These are phyloP conservation scores for Durusdinium trenchii DNA, from an alignment of 73 alveolate genomes.

Conservation along the genomic window DNA sequence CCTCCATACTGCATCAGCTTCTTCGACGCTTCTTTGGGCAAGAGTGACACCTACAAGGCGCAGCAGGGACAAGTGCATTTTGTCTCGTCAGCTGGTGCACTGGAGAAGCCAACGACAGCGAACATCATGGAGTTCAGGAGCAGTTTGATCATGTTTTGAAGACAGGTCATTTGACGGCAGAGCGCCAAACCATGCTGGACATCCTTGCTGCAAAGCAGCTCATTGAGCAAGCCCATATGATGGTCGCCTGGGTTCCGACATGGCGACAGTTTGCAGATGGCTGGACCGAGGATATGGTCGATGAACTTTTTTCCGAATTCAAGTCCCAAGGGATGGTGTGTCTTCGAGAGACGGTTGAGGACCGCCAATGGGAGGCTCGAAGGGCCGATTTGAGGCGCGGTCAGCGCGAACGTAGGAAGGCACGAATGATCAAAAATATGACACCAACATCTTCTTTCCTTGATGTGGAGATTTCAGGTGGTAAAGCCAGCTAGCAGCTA, in stretches of 20 bases:
- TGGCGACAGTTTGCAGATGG: background rate
- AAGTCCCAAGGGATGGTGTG: background rate
- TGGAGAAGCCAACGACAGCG: background rate
- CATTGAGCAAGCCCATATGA: background rate
- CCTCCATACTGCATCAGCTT: background rate
- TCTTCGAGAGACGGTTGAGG: background rate
- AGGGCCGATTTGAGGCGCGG: background rate
- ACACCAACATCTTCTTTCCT: background rate
- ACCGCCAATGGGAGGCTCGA: background rate
- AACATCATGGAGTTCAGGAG: background rate
- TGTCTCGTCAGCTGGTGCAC: background rate
- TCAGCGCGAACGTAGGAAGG: slow-evolving; percentile 4
- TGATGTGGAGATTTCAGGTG: background rate
- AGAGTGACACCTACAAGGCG: background rate
- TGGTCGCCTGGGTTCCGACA: slow-evolving; percentile 19
- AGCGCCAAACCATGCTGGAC: slow-evolving; percentile 29
- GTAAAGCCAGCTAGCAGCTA: background rate
- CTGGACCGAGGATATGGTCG: slow-evolving; percentile 3
- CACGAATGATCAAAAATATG: background rate
- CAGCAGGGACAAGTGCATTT: background rate
- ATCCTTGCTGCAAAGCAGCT: background rate
- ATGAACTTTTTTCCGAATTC: background rate
- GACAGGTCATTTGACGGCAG: slow-evolving; percentile 12
- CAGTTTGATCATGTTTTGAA: background rate
- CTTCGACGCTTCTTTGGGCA: slow-evolving; percentile 65